phyloP scores from a whole-genome alignment of 352 stramenopile species.

The Globisporangium alternatum region DNA sequence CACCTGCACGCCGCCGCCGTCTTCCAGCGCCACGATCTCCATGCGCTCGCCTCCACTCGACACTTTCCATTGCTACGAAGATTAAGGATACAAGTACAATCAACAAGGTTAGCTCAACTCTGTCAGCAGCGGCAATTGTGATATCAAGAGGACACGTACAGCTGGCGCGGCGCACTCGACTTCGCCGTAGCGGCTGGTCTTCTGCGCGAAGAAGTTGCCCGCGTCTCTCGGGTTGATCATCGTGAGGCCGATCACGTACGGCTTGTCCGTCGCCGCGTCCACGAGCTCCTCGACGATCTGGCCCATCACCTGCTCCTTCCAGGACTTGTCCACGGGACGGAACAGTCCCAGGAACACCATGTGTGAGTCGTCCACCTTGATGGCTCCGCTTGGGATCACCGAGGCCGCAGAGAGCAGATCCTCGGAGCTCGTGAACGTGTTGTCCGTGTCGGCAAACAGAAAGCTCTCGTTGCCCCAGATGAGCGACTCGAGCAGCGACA shows the following conservation, averaged over 20 bases:
- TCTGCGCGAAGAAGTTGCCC: slow-evolving; percentile 62
- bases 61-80: slow-evolving; percentile 61
- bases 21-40: slow-evolving; percentile 49
- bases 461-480: slow-evolving; percentile 70
- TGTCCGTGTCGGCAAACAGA: slow-evolving; percentile 38
- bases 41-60: slow-evolving; percentile 61
- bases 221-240: slow-evolving; percentile 63
- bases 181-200: slow-evolving; percentile 60
- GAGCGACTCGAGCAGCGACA: slow-evolving; percentile 66
- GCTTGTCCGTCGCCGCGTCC: slow-evolving; percentile 39
- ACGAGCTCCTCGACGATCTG: slow-evolving; percentile 62
- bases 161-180: slow-evolving; percentile 69
- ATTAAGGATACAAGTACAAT: background rate
- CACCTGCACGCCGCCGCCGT: slow-evolving; percentile 58
- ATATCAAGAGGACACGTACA: slow-evolving; percentile 26
- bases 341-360: slow-evolving; percentile 60
- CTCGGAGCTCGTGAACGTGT: slow-evolving; percentile 16
- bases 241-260: slow-evolving; percentile 55
- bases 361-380: slow-evolving; percentile 46
- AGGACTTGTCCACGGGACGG: slow-evolving; percentile 49
- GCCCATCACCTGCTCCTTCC: slow-evolving; percentile 45
- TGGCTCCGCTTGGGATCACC: slow-evolving; percentile 38
- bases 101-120: slow-evolving; percentile 8
- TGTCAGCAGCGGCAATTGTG: background rate
- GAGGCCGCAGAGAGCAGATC: slow-evolving; percentile 30